Percentiles rank a stretch among this genome's conserved stretches.
phyloP scores from a whole-genome alignment of 2,329 filamentous ascomycete species.

The Aspergillus nomiae region DNA sequence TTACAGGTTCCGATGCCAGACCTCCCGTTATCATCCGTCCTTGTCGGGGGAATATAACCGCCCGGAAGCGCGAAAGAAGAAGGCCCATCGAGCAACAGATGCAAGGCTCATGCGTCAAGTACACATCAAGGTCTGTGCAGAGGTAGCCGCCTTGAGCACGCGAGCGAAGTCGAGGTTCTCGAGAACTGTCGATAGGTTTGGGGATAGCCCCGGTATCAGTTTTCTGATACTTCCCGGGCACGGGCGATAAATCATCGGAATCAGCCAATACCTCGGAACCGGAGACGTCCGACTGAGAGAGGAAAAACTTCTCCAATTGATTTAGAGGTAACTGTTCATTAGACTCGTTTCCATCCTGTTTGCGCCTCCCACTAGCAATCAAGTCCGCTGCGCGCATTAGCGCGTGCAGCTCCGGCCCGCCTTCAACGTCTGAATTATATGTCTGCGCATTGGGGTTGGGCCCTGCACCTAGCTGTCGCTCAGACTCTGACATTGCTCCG shows the following conservation, averaged over 20 bases:
- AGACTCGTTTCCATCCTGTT: slow-evolving; percentile 23
- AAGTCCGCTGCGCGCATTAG: slow-evolving; percentile 49
- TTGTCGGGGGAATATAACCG: slow-evolving; percentile 66
- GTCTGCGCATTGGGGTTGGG: slow-evolving; percentile 27
- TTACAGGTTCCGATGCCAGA: slow-evolving; percentile 69
- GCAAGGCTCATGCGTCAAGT: slow-evolving; percentile 93
- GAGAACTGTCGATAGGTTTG: slow-evolving; percentile 11
- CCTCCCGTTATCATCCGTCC: slow-evolving; percentile 82
- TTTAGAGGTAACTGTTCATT: slow-evolving; percentile 21
- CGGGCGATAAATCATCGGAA: slow-evolving; percentile 10
- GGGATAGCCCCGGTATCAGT: slow-evolving; percentile 15
- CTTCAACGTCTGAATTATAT: slow-evolving; percentile 41
- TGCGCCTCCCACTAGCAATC: slow-evolving; percentile 43
- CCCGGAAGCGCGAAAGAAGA: slow-evolving; percentile 87
- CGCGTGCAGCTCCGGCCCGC: slow-evolving; percentile 49
- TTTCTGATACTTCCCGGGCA: slow-evolving; percentile 23
- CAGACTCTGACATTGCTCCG: slow-evolving; percentile 24
- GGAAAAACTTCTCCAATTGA: slow-evolving; percentile 37
- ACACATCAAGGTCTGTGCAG: slow-evolving; percentile 90
- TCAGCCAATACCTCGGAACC: slow-evolving; percentile 53
- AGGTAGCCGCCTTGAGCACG: slow-evolving; percentile 84
- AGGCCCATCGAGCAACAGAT: slow-evolving; percentile 97
- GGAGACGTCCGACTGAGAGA: slow-evolving; percentile 43
- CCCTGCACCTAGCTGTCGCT: slow-evolving; percentile 18
- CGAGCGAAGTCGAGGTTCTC: slow-evolving; percentile 59